Evolutionary conservation across 495 filamentous ascomycete genomes (phyloP).

Genomic region (Podospora tetraspora): DNA sequence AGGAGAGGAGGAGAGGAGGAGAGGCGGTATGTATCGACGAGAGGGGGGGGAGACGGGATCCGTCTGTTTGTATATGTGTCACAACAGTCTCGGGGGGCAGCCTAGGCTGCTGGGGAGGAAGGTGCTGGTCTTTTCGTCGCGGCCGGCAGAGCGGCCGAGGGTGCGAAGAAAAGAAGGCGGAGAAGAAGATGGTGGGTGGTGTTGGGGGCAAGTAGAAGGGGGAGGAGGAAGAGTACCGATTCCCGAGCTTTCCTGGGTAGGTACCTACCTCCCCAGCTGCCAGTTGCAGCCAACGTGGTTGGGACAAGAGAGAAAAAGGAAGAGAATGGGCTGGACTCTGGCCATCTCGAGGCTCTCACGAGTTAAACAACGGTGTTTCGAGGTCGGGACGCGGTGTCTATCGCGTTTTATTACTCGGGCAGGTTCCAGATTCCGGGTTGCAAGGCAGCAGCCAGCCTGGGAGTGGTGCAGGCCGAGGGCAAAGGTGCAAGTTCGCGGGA

Average conservation of each 20-base stretch:
- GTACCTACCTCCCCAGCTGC: background rate
- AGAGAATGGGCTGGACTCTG: background rate
- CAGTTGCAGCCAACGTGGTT: background rate
- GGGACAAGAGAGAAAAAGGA: background rate
- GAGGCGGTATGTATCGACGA: background rate
- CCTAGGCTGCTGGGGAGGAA: background rate
- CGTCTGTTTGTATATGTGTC: background rate
- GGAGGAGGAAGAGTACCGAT: background rate
- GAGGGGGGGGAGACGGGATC: background rate
- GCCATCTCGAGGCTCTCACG: background rate
- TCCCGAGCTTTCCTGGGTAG: too few relatives aligned
- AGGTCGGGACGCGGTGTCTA: background rate
- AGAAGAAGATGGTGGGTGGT: background rate
- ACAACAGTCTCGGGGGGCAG: background rate
- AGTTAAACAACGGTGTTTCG: background rate
- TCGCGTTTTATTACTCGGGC: background rate
- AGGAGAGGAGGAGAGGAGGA: background rate
- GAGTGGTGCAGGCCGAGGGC: background rate
- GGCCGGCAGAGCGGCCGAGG: background rate
- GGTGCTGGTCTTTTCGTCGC: background rate
- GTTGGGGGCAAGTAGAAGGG: background rate
- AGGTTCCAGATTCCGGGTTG: background rate
- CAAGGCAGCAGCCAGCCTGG: background rate
- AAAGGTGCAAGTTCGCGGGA: background rate
- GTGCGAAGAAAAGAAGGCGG: background rate